Percentiles rank a stretch among this genome's conserved stretches.
Conservation (phyloP, 2,329 filamentous ascomycete species). For the Aspergillus sp. region DNA sequence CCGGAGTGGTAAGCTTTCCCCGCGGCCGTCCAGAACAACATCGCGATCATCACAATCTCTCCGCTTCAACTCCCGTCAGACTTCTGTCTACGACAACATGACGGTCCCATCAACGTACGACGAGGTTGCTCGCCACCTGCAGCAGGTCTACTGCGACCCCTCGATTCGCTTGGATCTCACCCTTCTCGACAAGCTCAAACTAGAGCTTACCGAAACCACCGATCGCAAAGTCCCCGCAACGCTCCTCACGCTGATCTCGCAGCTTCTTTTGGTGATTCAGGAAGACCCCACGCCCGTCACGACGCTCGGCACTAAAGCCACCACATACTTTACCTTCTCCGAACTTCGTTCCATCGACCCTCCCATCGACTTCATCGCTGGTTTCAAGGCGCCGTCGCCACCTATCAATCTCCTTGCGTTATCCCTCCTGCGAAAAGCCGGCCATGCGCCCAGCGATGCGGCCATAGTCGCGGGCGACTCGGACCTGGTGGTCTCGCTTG, state of each 20-base stretch:
- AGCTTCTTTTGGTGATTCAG: slow-evolving; percentile 53
- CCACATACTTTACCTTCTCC: slow-evolving; percentile 50
- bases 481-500: slow-evolving; percentile 53
- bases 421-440: slow-evolving; percentile 57
- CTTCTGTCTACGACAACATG: slow-evolving; percentile 23
- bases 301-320: slow-evolving; percentile 51
- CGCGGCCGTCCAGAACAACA: slow-evolving; percentile 14
- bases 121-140: slow-evolving; percentile 43
- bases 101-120: slow-evolving; percentile 34
- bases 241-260: slow-evolving; percentile 48
- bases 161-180: slow-evolving; percentile 46
- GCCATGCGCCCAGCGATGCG: slow-evolving; percentile 51
- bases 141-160: slow-evolving; percentile 44
- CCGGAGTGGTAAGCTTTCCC: slow-evolving; percentile 18
- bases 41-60: neutral
- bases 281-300: slow-evolving; percentile 58
- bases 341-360: slow-evolving; percentile 50
- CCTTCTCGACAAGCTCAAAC: slow-evolving; percentile 52
- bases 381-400: slow-evolving; percentile 50
- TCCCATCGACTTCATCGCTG: slow-evolving; percentile 54
- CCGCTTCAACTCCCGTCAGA: neutral
- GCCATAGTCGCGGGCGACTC: slow-evolving; percentile 58
- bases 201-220: slow-evolving; percentile 40
- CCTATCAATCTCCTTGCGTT: slow-evolving; percentile 59
- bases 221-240: slow-evolving; percentile 36